Evolutionary conservation across 202 grass and related monocot genomes (phyloP), one percentile per base, ranked within the genome.

Genomic region (Cymbopogon flexuosus): DNA sequence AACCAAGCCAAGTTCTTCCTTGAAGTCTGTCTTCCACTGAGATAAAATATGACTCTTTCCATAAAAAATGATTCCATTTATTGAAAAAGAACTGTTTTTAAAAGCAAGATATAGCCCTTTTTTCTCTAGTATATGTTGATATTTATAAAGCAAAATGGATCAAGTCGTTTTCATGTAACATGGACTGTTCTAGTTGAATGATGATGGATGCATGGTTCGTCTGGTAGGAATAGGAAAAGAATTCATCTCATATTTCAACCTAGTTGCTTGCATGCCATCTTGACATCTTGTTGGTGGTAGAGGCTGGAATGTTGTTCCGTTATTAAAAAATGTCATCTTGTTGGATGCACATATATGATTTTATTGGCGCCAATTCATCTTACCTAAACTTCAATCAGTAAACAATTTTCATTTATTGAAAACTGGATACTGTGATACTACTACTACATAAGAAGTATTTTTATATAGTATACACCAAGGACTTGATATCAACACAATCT

Each of bases 101-200:
- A 58, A 29, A 41, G 51, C 59, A 60, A 16, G 19, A 47, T 47
- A 51, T 59, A 57, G 19, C 36, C 18, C 14, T 33, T 84, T 83
- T 83, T 76, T 84, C 56, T 49, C 31, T 6, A 59, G 8, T 85
- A 40, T 85, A 40, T 9, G 51, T 40, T 52, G 56, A 76, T 63
- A 72, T 81, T 56, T 76, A 57, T 85, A 77, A 62, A 47, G 22
- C 56, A 2, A 23, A 81, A 77, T 72, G 66, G 65, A 54, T 54
- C 75, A 83, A 80, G 84, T 87, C 63, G 5, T 87, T 90, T 86
- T 87, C 82, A 16, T 76, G 46, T 71, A 65, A 60, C 63, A 45
- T 81, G 13, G 12, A 68, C 40, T 85, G 7, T 11, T 33, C 31
- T 33, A 27, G 27, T 27, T 27, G 27, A 27, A 27, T 27, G 27